Conservation (phyloP, 1,284 basidiomycete species). For the Blastosporella zonata region DNA sequence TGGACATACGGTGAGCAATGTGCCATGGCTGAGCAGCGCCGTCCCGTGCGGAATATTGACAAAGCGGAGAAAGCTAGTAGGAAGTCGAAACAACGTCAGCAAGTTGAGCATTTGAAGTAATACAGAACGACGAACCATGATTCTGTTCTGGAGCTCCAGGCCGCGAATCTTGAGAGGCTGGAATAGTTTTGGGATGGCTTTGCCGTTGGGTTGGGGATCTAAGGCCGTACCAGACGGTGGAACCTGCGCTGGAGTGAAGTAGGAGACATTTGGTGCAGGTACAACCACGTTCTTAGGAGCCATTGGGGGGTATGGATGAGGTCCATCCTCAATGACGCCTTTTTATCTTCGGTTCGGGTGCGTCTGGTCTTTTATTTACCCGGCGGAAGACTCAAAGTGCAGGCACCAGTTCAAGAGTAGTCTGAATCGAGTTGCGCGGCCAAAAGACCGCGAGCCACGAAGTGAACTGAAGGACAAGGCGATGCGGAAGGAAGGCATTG, state of each 20-base stretch:
- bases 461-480: constrained; percentile 46
- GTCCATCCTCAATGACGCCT: neutral
- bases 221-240: constrained; percentile 48
- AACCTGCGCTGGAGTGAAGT: constrained; percentile 52
- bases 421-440: constrained; percentile 54
- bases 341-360: neutral
- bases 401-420: constrained; percentile 48
- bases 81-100: neutral
- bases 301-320: constrained; percentile 22
- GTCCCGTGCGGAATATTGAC: constrained; percentile 61
- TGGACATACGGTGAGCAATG: constrained; percentile 34
- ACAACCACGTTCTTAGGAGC: constrained; percentile 23
- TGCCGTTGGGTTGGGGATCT: constrained; percentile 39
- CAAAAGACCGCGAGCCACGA: constrained; percentile 39
- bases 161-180: constrained; percentile 61
- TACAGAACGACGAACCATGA: constrained; percentile 54
- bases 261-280: constrained; percentile 40
- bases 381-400: constrained; percentile 7
- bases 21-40: constrained; percentile 44
- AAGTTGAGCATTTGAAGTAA: constrained; percentile 47
- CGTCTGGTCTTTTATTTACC: neutral
- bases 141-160: constrained; percentile 67
- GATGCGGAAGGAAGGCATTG: constrained; percentile 3
- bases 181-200: constrained; percentile 56
- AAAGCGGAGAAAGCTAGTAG: constrained; percentile 48